Base-by-base conservation (phyloP, 202 grass and related monocot species). In the Digitaria exilis region DNA sequence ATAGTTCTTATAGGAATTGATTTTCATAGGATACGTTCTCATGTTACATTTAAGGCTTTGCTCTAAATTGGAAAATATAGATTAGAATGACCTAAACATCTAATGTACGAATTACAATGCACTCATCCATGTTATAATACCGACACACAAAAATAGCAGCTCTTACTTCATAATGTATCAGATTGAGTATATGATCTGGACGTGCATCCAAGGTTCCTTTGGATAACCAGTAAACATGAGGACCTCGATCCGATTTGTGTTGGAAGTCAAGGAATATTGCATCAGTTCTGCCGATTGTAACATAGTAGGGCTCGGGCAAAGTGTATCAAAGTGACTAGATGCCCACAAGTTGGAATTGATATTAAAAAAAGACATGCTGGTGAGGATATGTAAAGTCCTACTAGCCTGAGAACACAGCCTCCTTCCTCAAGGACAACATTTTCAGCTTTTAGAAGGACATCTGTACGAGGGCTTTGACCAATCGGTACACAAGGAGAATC, bases 341-440 rank as follows among this genome's bases (percentile, higher is more conserved):
- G 48, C 22, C 32, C 56, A 50, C 65, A 74, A 18, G 68, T 85
- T 81, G 22, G 25, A 72, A 49, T 4, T 55, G 19, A 1, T 22
- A 9, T 28, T 29, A 29, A 7, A 60, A 30, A 24, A 71, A 49
- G 35, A 37, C 19, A 35, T 80, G 13, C 60, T 29, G 8, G 46
- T 63, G 76, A 94, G 92, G 96, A 95, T 98, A 98, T 98, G 71
- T 93, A 95, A 87, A 98, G 92, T 57, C 96, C 96, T 90, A 77
- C 89, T 65, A 98, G 92, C 77, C 96, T 91, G 64, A 98, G 37
- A 65, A 93, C 90, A 85, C 89, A 90, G 60, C 95, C 95, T 78
- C 90, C 92, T 91, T 84, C 77, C 42, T 85, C 87, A 44, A 97
- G 80, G 72, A 90, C 87, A 82, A 80, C 83, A 68, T 91, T 91